These are phyloP conservation scores for Rhizopus microsporus DNA, from an alignment of 371 early-diverging fungal species.

Conservation along the genomic window DNA sequence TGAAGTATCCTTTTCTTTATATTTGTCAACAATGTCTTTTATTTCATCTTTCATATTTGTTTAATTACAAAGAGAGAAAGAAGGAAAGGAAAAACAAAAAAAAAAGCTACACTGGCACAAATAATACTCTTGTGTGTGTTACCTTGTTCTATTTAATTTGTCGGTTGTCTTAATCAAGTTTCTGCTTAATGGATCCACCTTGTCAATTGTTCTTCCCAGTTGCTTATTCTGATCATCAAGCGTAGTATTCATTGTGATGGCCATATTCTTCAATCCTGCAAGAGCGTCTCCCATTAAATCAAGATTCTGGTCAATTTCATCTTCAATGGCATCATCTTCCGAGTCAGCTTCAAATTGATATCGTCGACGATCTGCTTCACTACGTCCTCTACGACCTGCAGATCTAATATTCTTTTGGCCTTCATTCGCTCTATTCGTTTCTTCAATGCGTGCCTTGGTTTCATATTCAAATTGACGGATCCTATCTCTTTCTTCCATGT, in stretches of 20 bases:
- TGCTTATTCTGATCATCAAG: slow-evolving; percentile 68
- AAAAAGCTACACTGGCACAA: background rate
- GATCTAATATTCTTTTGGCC: slow-evolving; percentile 40
- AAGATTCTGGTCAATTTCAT: slow-evolving; percentile 81
- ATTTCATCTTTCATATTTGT: background rate
- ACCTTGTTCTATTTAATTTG: slow-evolving; percentile 48
- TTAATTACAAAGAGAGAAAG: slow-evolving; percentile 1
- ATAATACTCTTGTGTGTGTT: slow-evolving; percentile 4
- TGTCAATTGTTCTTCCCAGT: slow-evolving; percentile 30
- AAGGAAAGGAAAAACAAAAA: slow-evolving; percentile 12
- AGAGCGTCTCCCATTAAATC: slow-evolving; percentile 65
- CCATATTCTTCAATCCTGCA: slow-evolving; percentile 73
- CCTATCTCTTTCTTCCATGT: slow-evolving; percentile 42
- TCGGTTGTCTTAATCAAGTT: slow-evolving; percentile 43
- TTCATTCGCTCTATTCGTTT: slow-evolving; percentile 36
- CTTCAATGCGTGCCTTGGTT: slow-evolving; percentile 52
- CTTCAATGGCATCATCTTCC: slow-evolving; percentile 73
- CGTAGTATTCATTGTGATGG: slow-evolving; percentile 73
- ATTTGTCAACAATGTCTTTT: slow-evolving; percentile 9
- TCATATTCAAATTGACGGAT: slow-evolving; percentile 53
- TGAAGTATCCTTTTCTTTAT: slow-evolving; percentile 14
- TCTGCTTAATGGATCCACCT: slow-evolving; percentile 49
- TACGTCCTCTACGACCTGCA: slow-evolving; percentile 51
- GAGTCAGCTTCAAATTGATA: slow-evolving; percentile 67
- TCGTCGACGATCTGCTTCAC: slow-evolving; percentile 59